Conservation (phyloP, 2,329 filamentous ascomycete genomes). For the Coniochaeta prunicola region DNA sequence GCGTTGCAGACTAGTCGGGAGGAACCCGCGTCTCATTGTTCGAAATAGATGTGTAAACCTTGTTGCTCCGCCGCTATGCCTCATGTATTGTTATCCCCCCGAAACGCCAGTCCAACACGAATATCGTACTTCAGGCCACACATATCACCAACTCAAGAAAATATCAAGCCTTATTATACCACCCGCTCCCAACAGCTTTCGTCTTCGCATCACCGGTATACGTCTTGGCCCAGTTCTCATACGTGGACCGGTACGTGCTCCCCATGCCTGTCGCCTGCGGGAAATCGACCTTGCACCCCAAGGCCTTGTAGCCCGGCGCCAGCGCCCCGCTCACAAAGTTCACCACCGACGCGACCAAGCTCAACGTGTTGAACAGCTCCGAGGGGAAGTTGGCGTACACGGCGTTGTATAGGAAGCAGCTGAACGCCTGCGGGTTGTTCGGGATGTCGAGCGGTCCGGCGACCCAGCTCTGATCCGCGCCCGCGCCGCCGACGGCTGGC, state of each 20-base stretch:
- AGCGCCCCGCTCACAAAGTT: slow-evolving; percentile 5
- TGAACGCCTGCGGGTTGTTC: slow-evolving; percentile 7
- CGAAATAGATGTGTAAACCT: too few species aligned
- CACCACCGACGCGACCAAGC: slow-evolving; percentile 4
- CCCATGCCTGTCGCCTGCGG: slow-evolving; percentile 4
- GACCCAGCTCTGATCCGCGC: slow-evolving; percentile 8
- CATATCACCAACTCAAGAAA: neutral
- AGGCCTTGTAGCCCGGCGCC: slow-evolving; percentile 7
- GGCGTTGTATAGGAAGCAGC: slow-evolving; percentile 11
- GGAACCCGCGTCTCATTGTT: too few species aligned
- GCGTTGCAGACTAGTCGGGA: too few species aligned
- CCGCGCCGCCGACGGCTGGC: slow-evolving; percentile 7
- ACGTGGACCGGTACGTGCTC: neutral
- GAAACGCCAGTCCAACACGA: neutral
- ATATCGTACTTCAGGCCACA: neutral
- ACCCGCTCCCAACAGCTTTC: neutral
- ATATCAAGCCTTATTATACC: neutral
- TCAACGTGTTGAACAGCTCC: slow-evolving; percentile 7
- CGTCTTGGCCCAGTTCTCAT: neutral
- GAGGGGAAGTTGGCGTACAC: slow-evolving; percentile 10
- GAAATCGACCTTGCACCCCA: slow-evolving; percentile 7
- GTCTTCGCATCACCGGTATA: neutral
- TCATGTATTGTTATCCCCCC: neutral
- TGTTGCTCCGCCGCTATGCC: neutral
- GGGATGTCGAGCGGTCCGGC: slow-evolving; percentile 7